Conservation (phyloP, 148 eudicot genomes). For the Rhododendron simsii region DNA sequence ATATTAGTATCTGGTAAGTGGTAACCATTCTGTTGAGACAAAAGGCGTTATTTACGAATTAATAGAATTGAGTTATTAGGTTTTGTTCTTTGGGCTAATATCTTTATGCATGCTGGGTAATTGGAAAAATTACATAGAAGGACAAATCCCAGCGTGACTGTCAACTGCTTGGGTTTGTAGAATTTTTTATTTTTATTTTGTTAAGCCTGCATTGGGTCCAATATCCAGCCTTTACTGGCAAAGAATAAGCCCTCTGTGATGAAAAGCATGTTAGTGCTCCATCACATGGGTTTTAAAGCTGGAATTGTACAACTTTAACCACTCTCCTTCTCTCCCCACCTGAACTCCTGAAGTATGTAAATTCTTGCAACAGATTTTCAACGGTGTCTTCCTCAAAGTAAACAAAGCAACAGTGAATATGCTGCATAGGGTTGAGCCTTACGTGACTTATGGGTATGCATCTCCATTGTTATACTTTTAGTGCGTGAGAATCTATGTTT, state of each 20-base stretch:
- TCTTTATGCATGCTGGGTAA: neutral
- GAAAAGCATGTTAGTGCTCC: neutral
- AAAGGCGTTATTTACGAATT: neutral
- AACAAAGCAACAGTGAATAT: conserved; percentile 83
- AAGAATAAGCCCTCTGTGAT: neutral
- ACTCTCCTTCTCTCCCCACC: too few relatives aligned
- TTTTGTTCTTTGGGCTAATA: neutral
- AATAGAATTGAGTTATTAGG: too few relatives aligned
- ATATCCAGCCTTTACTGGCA: neutral
- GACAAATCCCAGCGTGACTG: neutral
- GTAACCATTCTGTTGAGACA: neutral
- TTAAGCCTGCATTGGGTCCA: neutral
- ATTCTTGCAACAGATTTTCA: conserved; percentile 55
- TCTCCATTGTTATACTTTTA: neutral
- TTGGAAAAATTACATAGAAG: neutral
- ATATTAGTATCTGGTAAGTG: neutral
- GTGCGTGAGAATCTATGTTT: neutral
- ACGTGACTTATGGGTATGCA: conserved; percentile 72
- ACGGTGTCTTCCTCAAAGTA: conserved; percentile 77
- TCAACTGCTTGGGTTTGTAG: neutral
- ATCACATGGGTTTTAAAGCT: neutral
- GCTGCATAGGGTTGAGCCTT: conserved; percentile 88
- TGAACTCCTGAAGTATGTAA: neutral
- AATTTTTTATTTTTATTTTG: neutral
- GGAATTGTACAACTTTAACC: neutral